Evolutionary conservation across 2,329 filamentous ascomycete species (phyloP), one percentile per base, ranked within the genome.

Genomic region (Phaeosphaeria sp.): DNA sequence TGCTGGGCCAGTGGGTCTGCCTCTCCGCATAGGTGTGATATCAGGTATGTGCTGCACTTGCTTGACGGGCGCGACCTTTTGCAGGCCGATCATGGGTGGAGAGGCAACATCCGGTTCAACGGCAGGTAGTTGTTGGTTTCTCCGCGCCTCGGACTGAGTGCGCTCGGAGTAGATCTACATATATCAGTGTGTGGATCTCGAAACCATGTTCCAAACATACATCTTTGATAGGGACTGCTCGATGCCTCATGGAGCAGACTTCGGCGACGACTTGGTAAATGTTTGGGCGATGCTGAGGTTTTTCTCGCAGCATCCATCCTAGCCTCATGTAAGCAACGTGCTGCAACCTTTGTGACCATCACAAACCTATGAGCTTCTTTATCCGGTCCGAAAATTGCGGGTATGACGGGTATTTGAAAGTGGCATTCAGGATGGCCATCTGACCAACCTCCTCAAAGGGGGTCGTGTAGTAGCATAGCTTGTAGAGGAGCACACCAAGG

Each of bases 381-480:
- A 97, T 80, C 55, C 90, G 87, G 67, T 96, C 91, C 0, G 95
- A 97, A 75, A 99, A 99, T 18, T 86, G 82, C 25, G 95, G 95
- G 72, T 97, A 92, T 58, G 85, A 87, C 6, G 94, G 95, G 70
- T 92, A 99, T 72, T 91, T 93, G 84, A 92, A 98, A 77, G 88
- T 96, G 50, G 95, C 95, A 74, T 98, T 98, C 60, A 99, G 81
- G 63, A 99, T 99, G 13, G 95, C 95, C 82, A 98, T 91, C 80
- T 97, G 94, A 23, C 95, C 95, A 73, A 97, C 93, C 63, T 98
- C 94, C 79, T 99, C 95, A 71, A 99, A 99, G 0, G 95, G 95
- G 6, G 95, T 99, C 1, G 95, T 99, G 79, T 99, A 99, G 79
- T 98, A 99, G 82, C 95, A 99, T 60, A 99, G 84, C 82, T 99